These are phyloP conservation scores for Salvia splendens DNA, from an alignment of 257 asterid species.

Conservation along the genomic window DNA sequence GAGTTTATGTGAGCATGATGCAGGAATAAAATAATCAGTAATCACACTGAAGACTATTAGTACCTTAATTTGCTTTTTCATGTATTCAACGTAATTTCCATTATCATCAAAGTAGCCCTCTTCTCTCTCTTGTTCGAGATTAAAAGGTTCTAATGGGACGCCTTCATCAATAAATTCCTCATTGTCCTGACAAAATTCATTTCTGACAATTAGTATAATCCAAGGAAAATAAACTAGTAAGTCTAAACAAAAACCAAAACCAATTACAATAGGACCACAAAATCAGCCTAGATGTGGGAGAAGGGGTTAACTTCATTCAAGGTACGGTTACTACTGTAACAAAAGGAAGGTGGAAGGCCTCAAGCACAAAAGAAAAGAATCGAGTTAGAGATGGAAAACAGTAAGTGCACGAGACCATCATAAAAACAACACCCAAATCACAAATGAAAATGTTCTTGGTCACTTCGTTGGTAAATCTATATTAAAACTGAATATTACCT, in stretches of 20 bases:
- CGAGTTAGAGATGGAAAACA: not conserved
- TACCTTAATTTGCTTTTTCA: slow-evolving; percentile 75
- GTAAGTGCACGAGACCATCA: not conserved
- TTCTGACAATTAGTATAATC: slow-evolving; percentile 22
- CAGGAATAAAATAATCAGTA: slow-evolving; percentile 28
- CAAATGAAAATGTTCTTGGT: not conserved
- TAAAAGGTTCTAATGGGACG: slow-evolving; percentile 72
- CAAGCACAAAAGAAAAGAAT: not conserved
- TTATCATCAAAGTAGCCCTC: slow-evolving; percentile 92
- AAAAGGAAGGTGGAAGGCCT: not conserved
- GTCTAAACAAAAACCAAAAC: not conserved
- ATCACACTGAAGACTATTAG: not conserved
- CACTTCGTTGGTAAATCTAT: slow-evolving; percentile 8
- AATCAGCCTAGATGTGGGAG: not conserved
- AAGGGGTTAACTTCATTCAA: slow-evolving; percentile 1
- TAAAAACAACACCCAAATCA: slow-evolving; percentile 11
- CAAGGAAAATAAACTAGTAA: not conserved
- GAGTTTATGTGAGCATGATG: slow-evolving; percentile 28
- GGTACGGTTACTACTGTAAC: slow-evolving; percentile 5
- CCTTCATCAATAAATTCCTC: slow-evolving; percentile 84
- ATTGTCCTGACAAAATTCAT: slow-evolving; percentile 58
- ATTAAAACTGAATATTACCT: slow-evolving; percentile 1
- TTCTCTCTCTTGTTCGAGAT: slow-evolving; percentile 86
- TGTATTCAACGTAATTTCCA: slow-evolving; percentile 84
- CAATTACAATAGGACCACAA: slow-evolving; percentile 7